Base-by-base conservation (phyloP, 2,329 filamentous ascomycete species). In the Tolypocladium inflatum region DNA sequence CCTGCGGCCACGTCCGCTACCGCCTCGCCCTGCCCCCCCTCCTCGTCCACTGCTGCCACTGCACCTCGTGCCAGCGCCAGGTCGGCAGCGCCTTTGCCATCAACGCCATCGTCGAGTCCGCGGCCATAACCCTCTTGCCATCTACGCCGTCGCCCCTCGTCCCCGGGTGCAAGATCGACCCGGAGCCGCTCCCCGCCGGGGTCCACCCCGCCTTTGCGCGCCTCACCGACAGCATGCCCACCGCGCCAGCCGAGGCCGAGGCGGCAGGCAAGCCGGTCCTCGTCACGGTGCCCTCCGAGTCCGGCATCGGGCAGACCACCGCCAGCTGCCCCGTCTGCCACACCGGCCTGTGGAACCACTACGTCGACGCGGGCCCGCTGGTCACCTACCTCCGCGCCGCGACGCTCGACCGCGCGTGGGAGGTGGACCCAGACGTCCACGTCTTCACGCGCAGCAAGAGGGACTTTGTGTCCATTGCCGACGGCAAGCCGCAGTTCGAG, bases 1-100 rank as follows among this genome's bases (percentile, higher is more conserved):
- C 83, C 56, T 90, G 87, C 69, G 85, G 85, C 17, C 84, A 88
- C 65, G 78, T 87, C 62, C 88, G 86, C 68, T 87, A 89, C 69
- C 73, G 85, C 15, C 77, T 84, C 38, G 82, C 83, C 64, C 73
- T 86, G 2, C 73, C 86, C n/a, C 69, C 76, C 23, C 65, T 79
- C 48, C 61, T 74, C 55, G 70, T 75, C 39, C 73, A 80, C 64
- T 75, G 73, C 70, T 80, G 77, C 67, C 74, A 78, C 66, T 80
- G 77, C 68, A 74, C 73, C 30, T 65, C 67, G 59, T 80, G 78
- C 67, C 76, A 79, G 63, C 73, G 70, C 57, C 74, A 78, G 63
- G 73, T 71, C 19, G 76, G 77, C 59, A 68, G 70, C 48, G 70
- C 65, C 58, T 69, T 73, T 55, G 68, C 65, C 67, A 55, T 78